Evolutionary conservation across 352 stramenopile species (phyloP).

Genomic region (Pythium brassicae): DNA sequence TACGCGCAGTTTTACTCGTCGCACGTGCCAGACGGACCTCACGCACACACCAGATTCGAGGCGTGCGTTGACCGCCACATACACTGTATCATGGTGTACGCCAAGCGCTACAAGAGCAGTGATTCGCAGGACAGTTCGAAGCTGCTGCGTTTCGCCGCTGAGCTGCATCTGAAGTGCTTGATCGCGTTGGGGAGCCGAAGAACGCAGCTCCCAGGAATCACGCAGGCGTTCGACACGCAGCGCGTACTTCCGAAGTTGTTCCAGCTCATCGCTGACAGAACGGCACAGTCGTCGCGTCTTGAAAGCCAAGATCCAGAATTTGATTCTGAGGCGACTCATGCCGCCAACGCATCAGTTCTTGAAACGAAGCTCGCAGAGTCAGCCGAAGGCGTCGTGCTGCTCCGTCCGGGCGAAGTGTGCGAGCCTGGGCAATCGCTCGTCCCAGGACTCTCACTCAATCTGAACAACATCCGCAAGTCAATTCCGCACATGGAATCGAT

Average conservation of each 20-base stretch:
- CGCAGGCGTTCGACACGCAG: slow-evolving; percentile 20
- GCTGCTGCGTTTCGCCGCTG: slow-evolving; percentile 17
- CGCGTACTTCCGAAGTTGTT: slow-evolving; percentile 20
- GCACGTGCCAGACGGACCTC: slow-evolving; percentile 11
- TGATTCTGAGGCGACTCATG: not conserved
- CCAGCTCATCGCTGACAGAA: slow-evolving; percentile 9
- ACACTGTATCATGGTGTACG: slow-evolving; percentile 21
- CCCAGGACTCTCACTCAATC: slow-evolving; percentile 5
- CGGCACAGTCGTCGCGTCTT: not conserved
- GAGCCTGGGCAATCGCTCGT: not conserved
- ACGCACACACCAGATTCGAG: slow-evolving; percentile 16
- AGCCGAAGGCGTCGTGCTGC: not conserved
- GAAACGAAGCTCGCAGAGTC: not conserved
- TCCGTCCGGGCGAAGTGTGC: not conserved
- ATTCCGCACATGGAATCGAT: slow-evolving; percentile 1
- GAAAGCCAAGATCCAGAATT: not conserved
- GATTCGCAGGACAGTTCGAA: slow-evolving; percentile 13
- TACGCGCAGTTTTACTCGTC: slow-evolving; percentile 26
- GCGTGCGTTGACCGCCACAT: slow-evolving; percentile 28
- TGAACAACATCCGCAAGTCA: slow-evolving; percentile 3
- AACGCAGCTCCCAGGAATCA: slow-evolving; percentile 19
- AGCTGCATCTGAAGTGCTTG: slow-evolving; percentile 32
- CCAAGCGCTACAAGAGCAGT: slow-evolving; percentile 13
- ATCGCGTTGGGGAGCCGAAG: slow-evolving; percentile 32
- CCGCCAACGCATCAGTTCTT: not conserved